Evolutionary conservation across 108 stramenopile genomes (phyloP), one percentile per base, ranked within the genome.

Genomic region (Fragilaria crotonensis): DNA sequence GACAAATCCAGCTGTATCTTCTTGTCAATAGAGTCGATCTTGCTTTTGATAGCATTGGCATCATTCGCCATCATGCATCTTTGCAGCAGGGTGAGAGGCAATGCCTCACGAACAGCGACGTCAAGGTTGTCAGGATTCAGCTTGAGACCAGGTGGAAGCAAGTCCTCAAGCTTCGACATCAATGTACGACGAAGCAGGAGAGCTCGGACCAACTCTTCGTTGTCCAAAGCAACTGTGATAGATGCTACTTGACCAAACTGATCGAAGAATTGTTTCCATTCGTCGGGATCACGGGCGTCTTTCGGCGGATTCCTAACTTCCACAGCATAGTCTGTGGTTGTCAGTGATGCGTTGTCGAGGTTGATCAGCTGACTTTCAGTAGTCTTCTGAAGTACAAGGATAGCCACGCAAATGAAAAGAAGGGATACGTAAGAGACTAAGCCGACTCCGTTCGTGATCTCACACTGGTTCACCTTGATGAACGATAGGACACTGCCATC

Each of bases 21-120:
- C 28, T 65, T 55, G 52, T 77, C 72, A 26, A 80, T 53, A 14
- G 60, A 64, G 2, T 58, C 70, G 46, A 63, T 63, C 33, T 45
- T 21, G 1, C 21, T 4, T 21, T 31, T 20, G 2, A 63, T 3
- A 3, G 3, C 11, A 3, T 21, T 2, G 21, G 52, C 52, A n/a
- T 54, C 52, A 2, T 3, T 17, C 3, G 2, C 18, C 26, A 52
- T 28, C 5, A 25, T 54, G 30, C 52, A 19, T 25, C 17, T 53
- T 30, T 29, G 4, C 4, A 48, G 3, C 3, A 45, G 26, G 5
- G 46, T 21, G 1, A 47, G 4, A n/a, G 59, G 45, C 2, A 25
- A 11, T 49, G 64, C 56, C 2, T 23, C 3, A 1, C 48, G 46
- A 2, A 58, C 55, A 3, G 64, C 57, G 1, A 7, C 30, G 11